Evolutionary conservation across 192 early-diverging fungal species (phyloP), one percentile per base, ranked within the genome.

Genomic region (Oehlia diaphana): DNA sequence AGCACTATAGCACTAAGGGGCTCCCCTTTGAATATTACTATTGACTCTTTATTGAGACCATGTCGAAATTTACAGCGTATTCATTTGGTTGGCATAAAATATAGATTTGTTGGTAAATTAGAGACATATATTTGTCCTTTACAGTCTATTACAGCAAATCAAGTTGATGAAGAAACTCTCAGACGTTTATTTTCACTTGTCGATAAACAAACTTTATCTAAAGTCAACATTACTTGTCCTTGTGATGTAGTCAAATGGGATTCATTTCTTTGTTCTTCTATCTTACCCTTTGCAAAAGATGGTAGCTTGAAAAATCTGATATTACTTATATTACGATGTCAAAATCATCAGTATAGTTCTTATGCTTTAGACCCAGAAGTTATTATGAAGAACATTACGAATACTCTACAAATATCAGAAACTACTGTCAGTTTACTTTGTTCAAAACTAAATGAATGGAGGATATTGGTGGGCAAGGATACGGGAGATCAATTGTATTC

Each of bases 401-500:
- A 68, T 31, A 68, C 66, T 68, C 19, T 68, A 33, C 23, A 68
- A 21, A 68, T 68, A 33, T 68, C 66, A n/a, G 66, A 68, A 68
- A 37, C 26, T 68, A 68, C 35, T 0, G 16, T 28, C 13, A 28
- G 31, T 68, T 28, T 19, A 19, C 66, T 68, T 28, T 14, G 35
- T 28, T 33, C 66, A 28, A 26, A 10, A 33, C n/a, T 68, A 37
- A 28, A 28, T 2, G 4, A 19, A 13, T 68, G 66, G 66, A 37
- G 19, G 13, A 37, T 68, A 26, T 68, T 37, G 23, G 66, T 68
- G 66, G 66, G 66, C 28, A 68, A 37, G 35, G 53, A 58, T n/a
- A 58, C 16, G 4, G 35, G 35, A 31, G 66, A 68, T 37, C 28
- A 68, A 19, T 12, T 14, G 23, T 33, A 28, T 37, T 68, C 66